Conservation (phyloP, 768 basidiomycete genomes). For the Calvatia gigantea region DNA sequence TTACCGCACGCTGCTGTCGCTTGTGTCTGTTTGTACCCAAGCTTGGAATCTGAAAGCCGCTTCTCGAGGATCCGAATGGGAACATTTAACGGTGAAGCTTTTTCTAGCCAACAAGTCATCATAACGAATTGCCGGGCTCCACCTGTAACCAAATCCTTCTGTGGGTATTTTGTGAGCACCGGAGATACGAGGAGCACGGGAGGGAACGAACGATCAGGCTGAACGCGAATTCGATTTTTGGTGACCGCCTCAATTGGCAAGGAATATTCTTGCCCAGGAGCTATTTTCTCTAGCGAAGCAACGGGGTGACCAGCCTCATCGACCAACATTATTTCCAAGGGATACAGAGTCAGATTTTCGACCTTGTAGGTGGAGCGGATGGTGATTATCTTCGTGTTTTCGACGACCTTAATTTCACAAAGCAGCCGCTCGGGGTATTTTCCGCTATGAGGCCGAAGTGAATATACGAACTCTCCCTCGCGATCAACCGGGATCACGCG, state of each 20-base stretch:
- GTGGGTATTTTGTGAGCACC: slow-evolving; percentile 8
- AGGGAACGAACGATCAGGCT: slow-evolving; percentile 80
- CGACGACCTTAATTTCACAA: slow-evolving; percentile 85
- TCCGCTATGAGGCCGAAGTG: slow-evolving; percentile 74
- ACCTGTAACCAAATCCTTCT: slow-evolving; percentile 97
- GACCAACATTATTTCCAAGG: slow-evolving; percentile 86
- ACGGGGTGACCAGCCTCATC: slow-evolving; percentile 82
- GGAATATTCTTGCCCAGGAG: slow-evolving; percentile 85
- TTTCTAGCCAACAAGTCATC: slow-evolving; percentile 76
- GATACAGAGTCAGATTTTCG: slow-evolving; percentile 88
- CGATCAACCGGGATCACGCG: slow-evolving; percentile 87
- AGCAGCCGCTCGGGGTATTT: slow-evolving; percentile 78
- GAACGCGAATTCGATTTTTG: slow-evolving; percentile 75
- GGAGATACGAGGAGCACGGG: background rate
- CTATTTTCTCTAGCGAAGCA: slow-evolving; percentile 80
- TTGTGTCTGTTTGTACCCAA: slow-evolving; percentile 72
- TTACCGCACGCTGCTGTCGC: slow-evolving; percentile 51
- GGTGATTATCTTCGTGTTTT: slow-evolving; percentile 93
- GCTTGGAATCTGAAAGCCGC: slow-evolving; percentile 94
- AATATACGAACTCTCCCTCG: slow-evolving; percentile 89
- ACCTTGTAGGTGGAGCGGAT: slow-evolving; percentile 90
- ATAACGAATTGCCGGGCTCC: slow-evolving; percentile 86
- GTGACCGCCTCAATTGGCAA: slow-evolving; percentile 89
- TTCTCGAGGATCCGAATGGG: slow-evolving; percentile 75
- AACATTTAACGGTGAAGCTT: slow-evolving; percentile 79